phyloP scores from a whole-genome alignment of 208 protist species.

The Trypanosoma avium region DNA sequence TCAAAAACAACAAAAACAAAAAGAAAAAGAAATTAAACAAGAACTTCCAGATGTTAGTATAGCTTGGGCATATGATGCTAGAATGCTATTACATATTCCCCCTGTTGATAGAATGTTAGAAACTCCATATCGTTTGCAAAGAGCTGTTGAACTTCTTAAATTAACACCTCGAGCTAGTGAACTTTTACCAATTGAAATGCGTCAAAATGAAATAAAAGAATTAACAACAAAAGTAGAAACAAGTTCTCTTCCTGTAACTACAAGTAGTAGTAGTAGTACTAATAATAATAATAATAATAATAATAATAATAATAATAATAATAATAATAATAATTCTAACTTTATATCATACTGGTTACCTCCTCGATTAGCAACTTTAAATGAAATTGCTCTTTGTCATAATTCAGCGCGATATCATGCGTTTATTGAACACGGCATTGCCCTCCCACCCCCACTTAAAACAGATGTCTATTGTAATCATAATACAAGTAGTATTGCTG shows the following conservation, averaged over 20 bases:
- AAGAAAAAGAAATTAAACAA: neutral
- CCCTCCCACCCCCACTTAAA: slow-evolving; percentile 40
- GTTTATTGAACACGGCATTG: slow-evolving; percentile 51
- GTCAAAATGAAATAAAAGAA: neutral
- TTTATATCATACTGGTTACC: slow-evolving; percentile 36
- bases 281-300: neutral
- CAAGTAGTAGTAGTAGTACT: no score
- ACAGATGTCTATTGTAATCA: slow-evolving; percentile 83
- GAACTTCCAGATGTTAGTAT: slow-evolving; percentile 49
- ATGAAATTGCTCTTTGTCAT: slow-evolving; percentile 70
- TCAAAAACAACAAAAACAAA: neutral
- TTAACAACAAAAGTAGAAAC: neutral
- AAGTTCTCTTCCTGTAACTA: no score
- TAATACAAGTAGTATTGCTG: slow-evolving; percentile 53
- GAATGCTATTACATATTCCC: slow-evolving; percentile 62
- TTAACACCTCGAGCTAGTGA: slow-evolving; percentile 39
- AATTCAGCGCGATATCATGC: slow-evolving; percentile 35
- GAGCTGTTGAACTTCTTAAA: slow-evolving; percentile 55
- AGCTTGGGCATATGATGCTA: slow-evolving; percentile 64
- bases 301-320: neutral
- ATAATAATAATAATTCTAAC: neutral
- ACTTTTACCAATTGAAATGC: slow-evolving; percentile 57
- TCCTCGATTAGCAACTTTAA: slow-evolving; percentile 52
- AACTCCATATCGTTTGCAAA: slow-evolving; percentile 61
- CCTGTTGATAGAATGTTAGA: slow-evolving; percentile 56